These are phyloP conservation scores for Purpureocillium lavendulum DNA, from an alignment of 2,329 filamentous ascomycete species.

Conservation along the genomic window DNA sequence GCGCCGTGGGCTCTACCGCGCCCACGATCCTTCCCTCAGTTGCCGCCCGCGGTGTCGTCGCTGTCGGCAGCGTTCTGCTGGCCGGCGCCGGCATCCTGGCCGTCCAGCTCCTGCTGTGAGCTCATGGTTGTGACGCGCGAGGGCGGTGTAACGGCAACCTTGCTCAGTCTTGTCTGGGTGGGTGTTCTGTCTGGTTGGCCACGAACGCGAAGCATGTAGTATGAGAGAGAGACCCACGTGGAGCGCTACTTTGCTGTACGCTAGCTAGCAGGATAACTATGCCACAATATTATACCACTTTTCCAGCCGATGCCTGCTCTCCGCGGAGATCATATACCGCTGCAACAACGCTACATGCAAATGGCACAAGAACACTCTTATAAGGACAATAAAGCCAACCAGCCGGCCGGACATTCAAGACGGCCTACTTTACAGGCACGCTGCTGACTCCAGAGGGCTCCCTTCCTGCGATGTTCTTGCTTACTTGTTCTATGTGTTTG, in stretches of 20 bases:
- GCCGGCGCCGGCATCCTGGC: conserved; percentile 18
- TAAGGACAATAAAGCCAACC: too few species aligned
- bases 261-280: conserved; percentile 17
- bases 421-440: too few species aligned
- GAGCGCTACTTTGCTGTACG: conserved; percentile 5
- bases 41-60: conserved; percentile 15
- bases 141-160: too few species aligned
- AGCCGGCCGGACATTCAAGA: too few species aligned
- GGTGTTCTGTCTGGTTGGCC: conserved; percentile 13
- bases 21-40: conserved; percentile 14
- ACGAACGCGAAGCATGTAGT: conserved; percentile 14
- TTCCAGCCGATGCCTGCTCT: conserved; percentile 17
- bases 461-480: too few species aligned
- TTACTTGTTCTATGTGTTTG: too few species aligned
- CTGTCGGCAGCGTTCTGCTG: conserved; percentile 15
- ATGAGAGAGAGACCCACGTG: conserved; percentile 7
- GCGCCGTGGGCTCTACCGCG: conserved; percentile 4
- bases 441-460: too few species aligned
- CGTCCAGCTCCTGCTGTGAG: conserved; percentile 22
- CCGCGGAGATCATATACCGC: not conserved
- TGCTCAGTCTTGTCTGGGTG: conserved; percentile 11
- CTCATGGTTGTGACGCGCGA: not conserved
- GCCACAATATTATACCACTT: conserved; percentile 17
- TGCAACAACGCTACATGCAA: too few species aligned
- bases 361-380: too few species aligned